A percentile compares a stretch with the other conserved stretches of the same genome.
Conservation (phyloP, 352 stramenopile species). For the Blastocystis sp. region DNA sequence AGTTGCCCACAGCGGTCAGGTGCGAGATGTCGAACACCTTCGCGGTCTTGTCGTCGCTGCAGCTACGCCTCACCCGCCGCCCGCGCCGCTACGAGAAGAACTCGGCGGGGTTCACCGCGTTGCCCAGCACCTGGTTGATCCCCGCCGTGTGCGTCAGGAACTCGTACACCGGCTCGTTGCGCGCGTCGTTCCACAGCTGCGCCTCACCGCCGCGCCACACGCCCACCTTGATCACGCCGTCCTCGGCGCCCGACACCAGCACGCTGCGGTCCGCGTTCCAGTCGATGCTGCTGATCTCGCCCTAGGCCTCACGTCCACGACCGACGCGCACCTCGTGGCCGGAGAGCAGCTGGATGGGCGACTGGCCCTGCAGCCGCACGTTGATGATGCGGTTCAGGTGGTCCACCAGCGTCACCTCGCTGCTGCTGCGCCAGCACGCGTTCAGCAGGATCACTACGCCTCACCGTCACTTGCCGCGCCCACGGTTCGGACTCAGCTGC, state of each 20-base stretch:
- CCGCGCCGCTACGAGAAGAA: conserved; percentile 16
- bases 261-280: conserved; percentile 28
- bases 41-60: conserved; percentile 54
- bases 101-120: background rate
- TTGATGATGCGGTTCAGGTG: conserved; percentile 41
- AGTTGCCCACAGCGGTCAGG: conserved; percentile 1
- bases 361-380: background rate
- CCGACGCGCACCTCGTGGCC: conserved; percentile 9
- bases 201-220: background rate
- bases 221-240: conserved; percentile 37
- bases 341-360: conserved; percentile 1
- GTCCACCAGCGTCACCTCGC: conserved; percentile 39
- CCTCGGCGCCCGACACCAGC: conserved; percentile 25
- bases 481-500: conserved; percentile 10
- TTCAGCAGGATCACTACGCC: conserved; percentile 41
- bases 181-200: conserved; percentile 43
- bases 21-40: conserved; percentile 53
- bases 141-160: conserved; percentile 26
- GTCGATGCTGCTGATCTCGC: conserved; percentile 25
- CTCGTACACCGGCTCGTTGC: background rate
- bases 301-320: background rate
- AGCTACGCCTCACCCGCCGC: background rate
- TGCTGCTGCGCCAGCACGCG: conserved; percentile 11
- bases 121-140: conserved; percentile 51
- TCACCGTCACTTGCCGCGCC: background rate